Evolutionary conservation across 495 filamentous ascomycete genomes (phyloP), one percentile per base, ranked within the genome.

Genomic region (Penicillium manginii): DNA sequence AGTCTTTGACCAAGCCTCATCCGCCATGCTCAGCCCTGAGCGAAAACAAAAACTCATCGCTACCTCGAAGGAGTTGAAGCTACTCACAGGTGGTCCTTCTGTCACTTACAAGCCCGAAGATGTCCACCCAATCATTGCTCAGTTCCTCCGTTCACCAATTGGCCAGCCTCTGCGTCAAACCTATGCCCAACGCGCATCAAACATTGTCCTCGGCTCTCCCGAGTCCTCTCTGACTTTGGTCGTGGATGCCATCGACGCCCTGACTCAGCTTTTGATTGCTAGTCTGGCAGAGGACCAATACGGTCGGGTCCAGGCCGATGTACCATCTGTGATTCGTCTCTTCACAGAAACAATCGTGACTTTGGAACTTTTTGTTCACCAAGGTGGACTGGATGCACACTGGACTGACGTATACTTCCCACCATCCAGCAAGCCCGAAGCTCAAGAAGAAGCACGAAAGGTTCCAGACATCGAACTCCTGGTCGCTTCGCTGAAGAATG

Each of bases 281-380:
- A 91, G 87, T 70, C 74, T 97, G 31, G 75, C 76, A 10, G 94
- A 99, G 73, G 94, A 99, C 70, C 78, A 78, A n/a, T 96, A 85
- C 63, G 94, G 94, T 23, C 88, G 89, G 63, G 94, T 96, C 40
- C 86, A 93, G 51, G 81, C 84, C 32, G 87, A 93, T 64, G 84
- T 97, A 2, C 83, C 90, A 6, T 66, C 69, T 8, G 83, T 96
- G 31, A 83, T 98, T 46, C 81, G 86, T 50, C 84, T 84, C 2
- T 87, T 92, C 62, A 90, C 88, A 1, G 64, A 74, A 3, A 85
- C 89, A 0, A 84, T 89, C 57, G 81, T 77, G 22, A 84, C 83
- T 48, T 69, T 97, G n/a, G 87, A 96, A 60, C 68, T 61, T 11
- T 94, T 96, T 65, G 73, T 83, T 19, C 67, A 76, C 33, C 57